Base-by-base conservation (phyloP, 768 basidiomycete species). In the Serendipita indica region DNA sequence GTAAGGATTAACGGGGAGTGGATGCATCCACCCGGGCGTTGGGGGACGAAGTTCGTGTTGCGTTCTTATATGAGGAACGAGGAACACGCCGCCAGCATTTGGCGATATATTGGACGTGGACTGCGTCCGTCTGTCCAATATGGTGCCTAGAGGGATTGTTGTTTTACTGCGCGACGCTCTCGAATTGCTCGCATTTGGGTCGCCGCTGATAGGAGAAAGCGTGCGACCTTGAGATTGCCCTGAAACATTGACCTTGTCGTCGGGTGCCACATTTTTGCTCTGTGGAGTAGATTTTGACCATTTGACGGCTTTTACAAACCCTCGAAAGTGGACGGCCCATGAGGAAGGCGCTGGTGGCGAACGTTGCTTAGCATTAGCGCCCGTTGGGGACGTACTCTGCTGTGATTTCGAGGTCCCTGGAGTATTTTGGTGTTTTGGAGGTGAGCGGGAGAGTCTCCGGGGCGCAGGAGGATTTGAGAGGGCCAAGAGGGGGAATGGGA, bases 241-340 rank as follows among this genome's bases (percentile, higher is more conserved):
- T n/a, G 16, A 18, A n/a, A 43, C n/a, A 25, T 3, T 6, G 4
- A 6, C 41, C 27, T 43, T 43, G 5, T 43, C 27, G 41, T n/a
- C n/a, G n/a, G n/a, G n/a, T n/a, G n/a, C n/a, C n/a, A 4, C 16
- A 43, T 43, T 43, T n/a, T 3, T 4, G 41, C 41, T 6, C 27
- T 43, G 41, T 6, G 41, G 41, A 4, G 41, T 3, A 18, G 41
- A 43, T 43, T 43, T 43, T 4, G 41, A 43, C 41, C 41, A 43
- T n/a, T n/a, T 43, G 41, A 43, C 41, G 16, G 41, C 41, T 43
- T 43, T 43, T n/a, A 43, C 41, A 43, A 43, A 43, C n/a, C 41
- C 41, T n/a, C 41, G n/a, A 25, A 43, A 43, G 27, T 43, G 41
- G 16, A 43, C 41, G n/a, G 41, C 41, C 41, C 41, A 43, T n/a